A percentile compares a stretch with the other conserved stretches of the same genome.
These are phyloP conservation scores for Lecanicillium sp. DNA, from an alignment of 2,329 filamentous ascomycete species.

Conservation along the genomic window DNA sequence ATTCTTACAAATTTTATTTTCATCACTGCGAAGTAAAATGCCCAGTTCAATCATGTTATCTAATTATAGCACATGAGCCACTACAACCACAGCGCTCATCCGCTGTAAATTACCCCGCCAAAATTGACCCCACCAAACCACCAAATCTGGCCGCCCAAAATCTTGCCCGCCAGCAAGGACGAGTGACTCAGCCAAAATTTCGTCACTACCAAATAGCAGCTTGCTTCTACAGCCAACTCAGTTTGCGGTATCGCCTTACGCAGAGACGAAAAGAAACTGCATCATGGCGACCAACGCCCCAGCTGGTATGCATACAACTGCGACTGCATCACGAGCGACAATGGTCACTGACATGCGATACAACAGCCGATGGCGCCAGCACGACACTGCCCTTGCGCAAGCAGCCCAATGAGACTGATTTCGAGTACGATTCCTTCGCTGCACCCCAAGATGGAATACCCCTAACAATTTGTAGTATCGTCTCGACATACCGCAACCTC, in stretches of 20 bases:
- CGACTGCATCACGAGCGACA: background rate
- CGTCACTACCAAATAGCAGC: background rate
- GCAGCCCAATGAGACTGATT: constrained; percentile 22
- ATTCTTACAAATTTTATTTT: too few species aligned
- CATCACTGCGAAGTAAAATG: too few species aligned
- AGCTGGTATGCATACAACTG: background rate
- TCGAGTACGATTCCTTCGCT: constrained; percentile 27
- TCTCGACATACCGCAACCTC: constrained; percentile 48
- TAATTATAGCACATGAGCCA: too few species aligned
- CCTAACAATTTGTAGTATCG: constrained; percentile 38
- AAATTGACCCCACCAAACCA: constrained; percentile 7
- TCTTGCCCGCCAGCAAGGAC: background rate
- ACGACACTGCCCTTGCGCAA: constrained; percentile 22
- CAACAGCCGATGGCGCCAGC: constrained; percentile 13
- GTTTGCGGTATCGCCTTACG: background rate
- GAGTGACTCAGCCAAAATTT: constrained; percentile 14
- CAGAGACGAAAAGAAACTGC: background rate
- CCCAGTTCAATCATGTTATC: too few species aligned
- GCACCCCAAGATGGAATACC: too few species aligned
- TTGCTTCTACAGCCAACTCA: background rate
- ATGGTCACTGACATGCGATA: background rate
- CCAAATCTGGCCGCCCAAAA: background rate
- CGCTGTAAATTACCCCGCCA: too few species aligned
- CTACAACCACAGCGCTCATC: too few species aligned
- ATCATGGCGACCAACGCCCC: constrained; percentile 3